phyloP scores from a whole-genome alignment of 2,329 filamentous ascomycete species.

The Penicillium rolfsii region DNA sequence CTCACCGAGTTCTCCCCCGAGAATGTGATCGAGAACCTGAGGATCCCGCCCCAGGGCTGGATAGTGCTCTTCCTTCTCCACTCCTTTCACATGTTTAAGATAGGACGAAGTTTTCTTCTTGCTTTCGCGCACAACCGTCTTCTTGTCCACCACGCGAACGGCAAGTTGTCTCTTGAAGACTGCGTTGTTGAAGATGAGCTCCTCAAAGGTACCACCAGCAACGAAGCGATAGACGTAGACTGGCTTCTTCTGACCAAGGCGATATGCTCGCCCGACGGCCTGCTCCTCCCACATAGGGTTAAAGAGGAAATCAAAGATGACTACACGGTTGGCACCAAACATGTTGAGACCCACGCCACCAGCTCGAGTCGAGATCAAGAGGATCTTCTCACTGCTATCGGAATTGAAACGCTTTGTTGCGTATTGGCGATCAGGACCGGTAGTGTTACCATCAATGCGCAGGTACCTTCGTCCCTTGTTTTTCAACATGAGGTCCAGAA shows the following conservation, averaged over 20 bases:
- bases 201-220: constrained; percentile 77
- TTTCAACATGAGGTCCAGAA: constrained; percentile 63
- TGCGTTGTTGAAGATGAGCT: constrained; percentile 70
- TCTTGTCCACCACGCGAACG: constrained; percentile 79
- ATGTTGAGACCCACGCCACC: constrained; percentile 86
- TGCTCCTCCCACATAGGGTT: constrained; percentile 84
- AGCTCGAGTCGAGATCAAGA: constrained; percentile 80
- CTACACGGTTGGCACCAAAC: constrained; percentile 77
- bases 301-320: constrained; percentile 82
- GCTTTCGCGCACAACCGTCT: constrained; percentile 71
- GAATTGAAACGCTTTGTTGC: constrained; percentile 71
- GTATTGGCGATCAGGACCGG: constrained; percentile 61
- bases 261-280: constrained; percentile 82
- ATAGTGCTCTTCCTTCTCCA: constrained; percentile 56
- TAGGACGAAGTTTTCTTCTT: constrained; percentile 58
- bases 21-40: constrained; percentile 61
- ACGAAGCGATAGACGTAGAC: constrained; percentile 86
- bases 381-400: constrained; percentile 57
- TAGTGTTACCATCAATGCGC: constrained; percentile 70
- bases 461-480: constrained; percentile 52
- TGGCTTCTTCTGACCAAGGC: constrained; percentile 77
- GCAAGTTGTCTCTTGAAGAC: constrained; percentile 84
- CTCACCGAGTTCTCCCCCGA: constrained; percentile 28
- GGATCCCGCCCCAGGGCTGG: constrained; percentile 63
- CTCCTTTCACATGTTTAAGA: constrained; percentile 61